Evolutionary conservation across 2,329 filamentous ascomycete species (phyloP).

Genomic region (Alternaria brassicicola): DNA sequence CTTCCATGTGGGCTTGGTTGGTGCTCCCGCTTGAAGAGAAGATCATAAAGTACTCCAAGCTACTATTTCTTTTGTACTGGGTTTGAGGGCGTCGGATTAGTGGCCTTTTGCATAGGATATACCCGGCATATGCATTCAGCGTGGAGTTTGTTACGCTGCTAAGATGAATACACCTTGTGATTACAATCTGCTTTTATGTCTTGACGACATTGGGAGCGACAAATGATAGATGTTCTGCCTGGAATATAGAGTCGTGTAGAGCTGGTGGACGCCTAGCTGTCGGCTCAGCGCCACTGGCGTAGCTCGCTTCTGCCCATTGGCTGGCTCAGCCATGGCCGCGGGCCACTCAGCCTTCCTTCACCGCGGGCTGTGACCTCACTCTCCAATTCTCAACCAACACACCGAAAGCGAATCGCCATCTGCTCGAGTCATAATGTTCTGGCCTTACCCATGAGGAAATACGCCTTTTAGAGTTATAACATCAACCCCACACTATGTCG

Average conservation of each 20-base stretch:
- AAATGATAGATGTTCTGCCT: not conserved
- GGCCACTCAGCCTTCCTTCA: conserved; percentile 7
- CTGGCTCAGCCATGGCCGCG: not conserved
- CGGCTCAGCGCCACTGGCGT: conserved; percentile 3
- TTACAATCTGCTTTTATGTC: not conserved
- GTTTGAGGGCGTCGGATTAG: conserved; percentile 5
- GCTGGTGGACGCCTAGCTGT: not conserved
- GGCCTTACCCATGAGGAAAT: conserved; percentile 56
- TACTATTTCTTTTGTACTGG: conserved; percentile 15
- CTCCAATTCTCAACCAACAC: conserved; percentile 5
- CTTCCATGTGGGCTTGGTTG: not conserved
- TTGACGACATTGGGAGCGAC: not conserved
- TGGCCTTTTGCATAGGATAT: conserved; percentile 14
- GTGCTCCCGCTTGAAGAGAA: not conserved
- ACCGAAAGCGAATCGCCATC: conserved; percentile 19
- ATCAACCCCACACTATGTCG: conserved; percentile 25
- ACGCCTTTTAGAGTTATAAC: conserved; percentile 16
- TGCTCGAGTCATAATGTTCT: conserved; percentile 51
- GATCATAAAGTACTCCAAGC: conserved; percentile 2
- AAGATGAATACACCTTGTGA: not conserved
- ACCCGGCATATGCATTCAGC: conserved; percentile 14
- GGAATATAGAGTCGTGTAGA: not conserved
- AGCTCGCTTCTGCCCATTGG: conserved; percentile 9
- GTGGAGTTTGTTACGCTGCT: conserved; percentile 9
- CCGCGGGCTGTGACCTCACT: conserved; percentile 17